Conservation (phyloP, 2,329 filamentous ascomycete genomes). For the Ilyonectria mors-panacis region DNA sequence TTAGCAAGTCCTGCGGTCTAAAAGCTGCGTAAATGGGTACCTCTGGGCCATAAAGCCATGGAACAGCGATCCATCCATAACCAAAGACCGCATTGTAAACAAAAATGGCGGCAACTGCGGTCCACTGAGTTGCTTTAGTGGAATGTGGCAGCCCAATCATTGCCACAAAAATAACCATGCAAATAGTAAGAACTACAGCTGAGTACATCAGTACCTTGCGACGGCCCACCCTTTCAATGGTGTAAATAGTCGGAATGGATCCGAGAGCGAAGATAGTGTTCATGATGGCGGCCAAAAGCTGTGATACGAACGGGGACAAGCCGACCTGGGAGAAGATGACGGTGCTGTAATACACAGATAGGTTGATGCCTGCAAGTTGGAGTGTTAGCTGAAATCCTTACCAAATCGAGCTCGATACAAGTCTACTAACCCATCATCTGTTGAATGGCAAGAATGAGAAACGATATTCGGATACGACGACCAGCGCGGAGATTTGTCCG, state of each 20-base stretch:
- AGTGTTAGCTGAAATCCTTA: not conserved
- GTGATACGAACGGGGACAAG: slow-evolving; percentile 17
- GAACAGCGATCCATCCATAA: slow-evolving; percentile 32
- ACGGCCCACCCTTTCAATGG: slow-evolving; percentile 28
- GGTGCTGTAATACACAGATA: slow-evolving; percentile 14
- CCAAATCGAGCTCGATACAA: not conserved
- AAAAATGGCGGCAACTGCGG: slow-evolving; percentile 27
- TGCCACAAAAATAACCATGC: slow-evolving; percentile 25
- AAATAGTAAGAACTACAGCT: slow-evolving; percentile 25
- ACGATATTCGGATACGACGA: slow-evolving; percentile 9
- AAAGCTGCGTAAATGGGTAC: not conserved
- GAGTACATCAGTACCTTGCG: slow-evolving; percentile 31
- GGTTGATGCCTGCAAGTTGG: slow-evolving; percentile 4
- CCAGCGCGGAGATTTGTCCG: slow-evolving; percentile 8
- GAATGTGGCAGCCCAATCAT: slow-evolving; percentile 28
- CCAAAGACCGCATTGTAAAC: slow-evolving; percentile 33
- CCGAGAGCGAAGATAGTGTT: slow-evolving; percentile 30
- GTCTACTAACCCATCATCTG: slow-evolving; percentile 8
- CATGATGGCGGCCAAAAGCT: slow-evolving; percentile 30
- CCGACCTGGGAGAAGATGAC: slow-evolving; percentile 15
- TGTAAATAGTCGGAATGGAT: slow-evolving; percentile 20
- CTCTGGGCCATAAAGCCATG: slow-evolving; percentile 25
- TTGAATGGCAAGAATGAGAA: slow-evolving; percentile 17
- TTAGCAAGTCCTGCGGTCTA: not conserved
- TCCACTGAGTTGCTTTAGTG: slow-evolving; percentile 29